Base-by-base conservation (phyloP, 2,329 filamentous ascomycete genomes). In the Cladorrhinum sp. region DNA sequence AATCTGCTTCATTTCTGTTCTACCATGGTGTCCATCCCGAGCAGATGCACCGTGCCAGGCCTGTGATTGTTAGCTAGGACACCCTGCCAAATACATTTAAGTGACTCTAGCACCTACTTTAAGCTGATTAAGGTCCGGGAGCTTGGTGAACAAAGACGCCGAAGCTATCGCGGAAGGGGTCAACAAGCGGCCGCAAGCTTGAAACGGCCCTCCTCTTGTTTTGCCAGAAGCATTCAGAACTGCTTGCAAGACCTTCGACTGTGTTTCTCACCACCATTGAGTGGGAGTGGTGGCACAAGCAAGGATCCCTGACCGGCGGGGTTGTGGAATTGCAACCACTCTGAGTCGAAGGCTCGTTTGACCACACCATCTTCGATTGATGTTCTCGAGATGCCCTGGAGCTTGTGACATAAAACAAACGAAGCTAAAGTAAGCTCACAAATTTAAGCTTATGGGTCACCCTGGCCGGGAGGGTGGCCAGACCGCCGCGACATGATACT, bases 1-100 rank as follows among this genome's bases (percentile, higher is more conserved):
- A n/a, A 53, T 55, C n/a, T 10, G 36, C 55, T 20, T 60, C 60
- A 54, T 54, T 55, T 62, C 36, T 49, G 18, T 29, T 45, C 45
- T 29, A 48, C 52, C 56, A 57, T 61, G 25, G 25, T 10, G 12
- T 22, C 32, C 12, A 25, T 12, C 62, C 56, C 27, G 59, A 64
- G 53, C 45, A 50, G 45, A 41, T 41, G 36, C 7, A 41, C 36
- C 36, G 36, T 41, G 36, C 36, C 5, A n/a, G 36, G 10, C 36
- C 10, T 41, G 36, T 41, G 10, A 13, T 16, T 41, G 4, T n/a
- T 13, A 41, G 16, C 36, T 4, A 41, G 10, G 10, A 4, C 10
- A 16, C 36, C 36, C 36, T 41, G 10, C 12, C 16, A 10, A 29
- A 29, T 41, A 13, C 3, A 13, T 41, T 3, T 41, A 16, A 41